Evolutionary conservation across 345 rosid genomes (phyloP), one percentile per base, ranked within the genome.

Genomic region (Gossypium arboreum): DNA sequence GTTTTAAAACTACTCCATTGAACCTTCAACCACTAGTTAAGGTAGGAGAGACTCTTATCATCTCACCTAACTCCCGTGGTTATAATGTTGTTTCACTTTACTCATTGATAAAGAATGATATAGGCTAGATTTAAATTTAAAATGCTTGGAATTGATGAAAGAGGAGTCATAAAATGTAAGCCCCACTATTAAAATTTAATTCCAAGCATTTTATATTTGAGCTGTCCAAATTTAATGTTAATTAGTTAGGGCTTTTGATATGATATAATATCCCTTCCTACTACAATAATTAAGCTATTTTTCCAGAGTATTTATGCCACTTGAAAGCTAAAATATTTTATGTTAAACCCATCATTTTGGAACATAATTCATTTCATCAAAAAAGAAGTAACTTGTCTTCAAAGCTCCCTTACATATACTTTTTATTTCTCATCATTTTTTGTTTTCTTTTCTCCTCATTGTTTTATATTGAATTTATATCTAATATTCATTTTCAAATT

Each of bases 301-400:
- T 48, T 61, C 43, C 6, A 12, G 44, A 73, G 13, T n/a, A 52
- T 77, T 17, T 18, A 47, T 68, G 50, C 54, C 51, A 63, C 24
- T 29, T 41, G 64, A 51, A 71, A 41, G 20, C 55, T 2, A 12
- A 27, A 48, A 27, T 59, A 10, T 50, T 59, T n/a, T 39, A 67
- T 25, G 22, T 60, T 10, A 41, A n/a, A 51, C 44, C 75, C 65
- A 79, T 69, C 67, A 79, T 74, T 68, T 58, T 43, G 47, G 39
- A 47, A 60, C 3, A 22, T 27, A 17, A 41, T 60, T 73, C 48
- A 48, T 61, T 56, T 60, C 47, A 47, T 73, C 20, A 62, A 17
- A 39, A 51, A 3, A 1, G 34, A 10, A 1, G 34, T 22, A 52
- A 27, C 75, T 69, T 74, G 18, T 48, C 76, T 79, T 74, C 25